Evolutionary conservation across 768 basidiomycete species (phyloP).

Genomic region (Mycena leptocephala): DNA sequence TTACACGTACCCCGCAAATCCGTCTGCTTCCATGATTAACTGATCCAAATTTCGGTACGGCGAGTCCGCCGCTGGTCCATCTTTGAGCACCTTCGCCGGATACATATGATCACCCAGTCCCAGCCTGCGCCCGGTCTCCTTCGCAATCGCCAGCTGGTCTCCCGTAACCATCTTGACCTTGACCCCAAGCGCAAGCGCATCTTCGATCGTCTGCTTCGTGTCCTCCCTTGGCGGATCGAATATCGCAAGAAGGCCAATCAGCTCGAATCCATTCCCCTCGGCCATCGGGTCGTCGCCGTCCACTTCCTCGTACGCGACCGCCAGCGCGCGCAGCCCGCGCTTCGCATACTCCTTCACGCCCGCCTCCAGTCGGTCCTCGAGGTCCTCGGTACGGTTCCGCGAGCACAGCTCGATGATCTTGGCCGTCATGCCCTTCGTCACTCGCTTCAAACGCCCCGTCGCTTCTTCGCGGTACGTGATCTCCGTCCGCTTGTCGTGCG

Average conservation of each 20-base stretch:
- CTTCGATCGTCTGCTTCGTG: slow-evolving; percentile 99
- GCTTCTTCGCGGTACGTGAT: slow-evolving; percentile 97
- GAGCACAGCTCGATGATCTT: slow-evolving; percentile 98
- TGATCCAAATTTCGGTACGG: slow-evolving; percentile 90
- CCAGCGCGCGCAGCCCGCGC: slow-evolving; percentile 98
- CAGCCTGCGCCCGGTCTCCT: slow-evolving; percentile 98
- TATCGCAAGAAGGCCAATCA: slow-evolving; percentile 96
- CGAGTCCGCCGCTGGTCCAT: slow-evolving; percentile 90
- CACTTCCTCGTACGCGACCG: slow-evolving; percentile 95
- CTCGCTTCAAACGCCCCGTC: slow-evolving; percentile 93
- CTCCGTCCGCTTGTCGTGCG: slow-evolving; percentile 99
- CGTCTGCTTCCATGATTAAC: slow-evolving; percentile 99
- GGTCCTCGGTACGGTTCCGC: slow-evolving; percentile 94
- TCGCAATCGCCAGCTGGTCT: slow-evolving; percentile 98
- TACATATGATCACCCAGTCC: slow-evolving; percentile 99
- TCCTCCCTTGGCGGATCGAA: slow-evolving; percentile 98
- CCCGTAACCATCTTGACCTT: slow-evolving; percentile 99
- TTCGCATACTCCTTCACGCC: slow-evolving; percentile 97
- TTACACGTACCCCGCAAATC: slow-evolving; percentile 96
- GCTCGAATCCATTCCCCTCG: slow-evolving; percentile 96
- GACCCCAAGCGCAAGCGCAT: slow-evolving; percentile 95
- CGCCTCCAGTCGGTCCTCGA: slow-evolving; percentile 91
- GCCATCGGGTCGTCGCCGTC: slow-evolving; percentile 86
- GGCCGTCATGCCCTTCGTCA: slow-evolving; percentile 99
- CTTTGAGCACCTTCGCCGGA: slow-evolving; percentile 97